Conservation (phyloP, 805 yeast species). For the Debaryomyces maramus region DNA sequence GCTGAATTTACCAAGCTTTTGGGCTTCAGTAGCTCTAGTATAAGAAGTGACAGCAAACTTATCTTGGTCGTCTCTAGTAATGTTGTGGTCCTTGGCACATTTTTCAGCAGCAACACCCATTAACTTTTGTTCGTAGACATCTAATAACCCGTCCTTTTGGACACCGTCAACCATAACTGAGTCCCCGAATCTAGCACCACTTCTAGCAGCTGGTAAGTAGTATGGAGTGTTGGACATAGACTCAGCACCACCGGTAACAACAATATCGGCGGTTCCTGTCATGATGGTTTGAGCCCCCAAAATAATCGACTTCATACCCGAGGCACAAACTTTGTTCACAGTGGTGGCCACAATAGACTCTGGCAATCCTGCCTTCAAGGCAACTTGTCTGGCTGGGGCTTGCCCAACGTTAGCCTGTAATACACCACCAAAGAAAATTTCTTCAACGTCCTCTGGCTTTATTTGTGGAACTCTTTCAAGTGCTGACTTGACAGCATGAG, state of each 20-base stretch:
- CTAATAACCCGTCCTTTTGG: constrained; percentile 88
- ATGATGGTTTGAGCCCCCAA: constrained; percentile 87
- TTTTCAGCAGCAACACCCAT: constrained; percentile 99
- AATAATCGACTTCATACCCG: constrained; percentile 90
- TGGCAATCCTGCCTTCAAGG: constrained; percentile 83
- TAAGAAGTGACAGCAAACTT: constrained; percentile 82
- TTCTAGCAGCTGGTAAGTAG: constrained; percentile 81
- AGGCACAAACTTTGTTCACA: constrained; percentile 95
- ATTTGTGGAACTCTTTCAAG: constrained; percentile 79
- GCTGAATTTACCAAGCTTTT: constrained; percentile 75
- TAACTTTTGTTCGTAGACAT: constrained; percentile 82
- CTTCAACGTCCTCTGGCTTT: constrained; percentile 77
- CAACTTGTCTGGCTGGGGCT: constrained; percentile 98
- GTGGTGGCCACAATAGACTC: constrained; percentile 83
- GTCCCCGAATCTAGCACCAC: constrained; percentile 90
- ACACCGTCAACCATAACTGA: constrained; percentile 79
- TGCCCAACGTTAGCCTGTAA: constrained; percentile 93
- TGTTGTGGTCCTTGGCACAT: constrained; percentile 78
- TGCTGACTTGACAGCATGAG: constrained; percentile 89
- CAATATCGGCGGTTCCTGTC: constrained; percentile 87
- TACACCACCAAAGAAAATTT: constrained; percentile 90
- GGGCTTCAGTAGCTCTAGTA: constrained; percentile 82
- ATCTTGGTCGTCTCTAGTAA: constrained; percentile 88
- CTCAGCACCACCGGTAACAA: constrained; percentile 97
- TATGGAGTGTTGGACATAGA: constrained; percentile 96